Base-by-base conservation (phyloP, 2,329 filamentous ascomycete species). In the Magnaporthiopsis rhizophila region DNA sequence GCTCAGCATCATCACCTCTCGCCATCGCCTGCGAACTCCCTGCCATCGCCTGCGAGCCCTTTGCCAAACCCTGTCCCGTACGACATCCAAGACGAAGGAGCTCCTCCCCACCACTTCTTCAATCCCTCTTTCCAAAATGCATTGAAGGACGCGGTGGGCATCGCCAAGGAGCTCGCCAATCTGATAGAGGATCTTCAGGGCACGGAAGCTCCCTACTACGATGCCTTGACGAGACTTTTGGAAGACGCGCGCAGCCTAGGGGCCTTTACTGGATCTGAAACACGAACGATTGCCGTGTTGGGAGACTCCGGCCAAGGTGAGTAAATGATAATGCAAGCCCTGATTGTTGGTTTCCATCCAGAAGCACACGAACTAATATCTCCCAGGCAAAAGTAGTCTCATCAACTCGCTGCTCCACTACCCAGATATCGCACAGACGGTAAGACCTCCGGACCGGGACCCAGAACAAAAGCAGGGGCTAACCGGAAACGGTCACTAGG, bases 371-470 rank as follows among this genome's bases (percentile, higher is more conserved):
- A 69, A 34, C 60, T 69, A 4, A 38, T 38, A 2, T 38, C 12
- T 38, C 36, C 36, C 36, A 72, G 72, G 72, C 59, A 71, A 69
- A 67, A 76, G 74, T 62, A 74, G 69, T 64, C 66, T 75, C 4
- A 74, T 76, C 18, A 76, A 76, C 63, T 74, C 73, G n/a, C 67
- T 76, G 0, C 72, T 76, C 3, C 71, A 75, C 60, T 69, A 70
- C 9, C 71, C 72, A 12, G 69, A 69, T 1, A 64, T 75, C 50
- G 69, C 71, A 7, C 63, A 71, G 36, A 73, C 71, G 6, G 68
- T n/a, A 62, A 38, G 36, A 38, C 36, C 36, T 38, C 36, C 36
- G 36, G 36, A 38, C 36, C 15, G 12, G 36, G 3, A 50, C 28
- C 26, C 13, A 4, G 15, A 38, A 2, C n/a, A n/a, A 38, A 13